phyloP scores from a whole-genome alignment of 495 filamentous ascomycete genomes.

The Hyphodiscus hymeniophilus region DNA sequence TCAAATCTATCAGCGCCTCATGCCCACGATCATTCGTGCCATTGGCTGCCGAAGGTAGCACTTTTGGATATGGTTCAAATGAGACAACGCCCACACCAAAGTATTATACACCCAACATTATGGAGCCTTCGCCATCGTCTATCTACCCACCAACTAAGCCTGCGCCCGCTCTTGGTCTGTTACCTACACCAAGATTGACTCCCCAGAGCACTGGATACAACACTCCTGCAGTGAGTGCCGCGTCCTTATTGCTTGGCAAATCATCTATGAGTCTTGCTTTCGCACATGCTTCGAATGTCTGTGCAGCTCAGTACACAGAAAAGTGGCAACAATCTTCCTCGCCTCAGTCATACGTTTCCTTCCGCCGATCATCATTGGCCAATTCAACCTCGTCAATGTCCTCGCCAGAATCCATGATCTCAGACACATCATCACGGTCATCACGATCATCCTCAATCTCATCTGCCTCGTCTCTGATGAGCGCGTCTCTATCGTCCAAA shows the following conservation, averaged over 20 bases:
- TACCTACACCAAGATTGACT: conserved; percentile 74
- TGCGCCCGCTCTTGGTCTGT: conserved; percentile 49
- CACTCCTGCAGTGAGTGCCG: conserved; percentile 88
- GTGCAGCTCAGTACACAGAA: conserved; percentile 45
- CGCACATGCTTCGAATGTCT: conserved; percentile 60
- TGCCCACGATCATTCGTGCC: conserved; percentile 25
- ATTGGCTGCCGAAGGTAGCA: conserved; percentile 17
- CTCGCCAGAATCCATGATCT: conserved; percentile 87
- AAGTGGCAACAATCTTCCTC: conserved; percentile 51
- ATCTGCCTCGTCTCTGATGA: conserved; percentile 56
- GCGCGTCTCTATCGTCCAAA: conserved; percentile 55
- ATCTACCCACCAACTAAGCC: conserved; percentile 39
- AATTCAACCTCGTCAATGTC: conserved; percentile 69
- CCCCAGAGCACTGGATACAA: conserved; percentile 63
- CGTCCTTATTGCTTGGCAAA: conserved; percentile 40
- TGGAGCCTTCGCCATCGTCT: conserved; percentile 54
- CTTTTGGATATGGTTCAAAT: conserved; percentile 26
- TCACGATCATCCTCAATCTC: conserved; percentile 71
- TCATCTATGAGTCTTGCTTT: conserved; percentile 71
- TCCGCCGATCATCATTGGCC: conserved; percentile 68
- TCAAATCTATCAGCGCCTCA: conserved; percentile 16
- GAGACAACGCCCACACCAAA: conserved; percentile 39
- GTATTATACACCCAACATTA: conserved; percentile 40
- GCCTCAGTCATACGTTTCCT: conserved; percentile 46
- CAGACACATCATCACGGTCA: conserved; percentile 61